Evolutionary conservation across 1,139 yeast species (phyloP), one percentile per base, ranked within the genome.

Genomic region (Candida pseudoviswanathii): DNA sequence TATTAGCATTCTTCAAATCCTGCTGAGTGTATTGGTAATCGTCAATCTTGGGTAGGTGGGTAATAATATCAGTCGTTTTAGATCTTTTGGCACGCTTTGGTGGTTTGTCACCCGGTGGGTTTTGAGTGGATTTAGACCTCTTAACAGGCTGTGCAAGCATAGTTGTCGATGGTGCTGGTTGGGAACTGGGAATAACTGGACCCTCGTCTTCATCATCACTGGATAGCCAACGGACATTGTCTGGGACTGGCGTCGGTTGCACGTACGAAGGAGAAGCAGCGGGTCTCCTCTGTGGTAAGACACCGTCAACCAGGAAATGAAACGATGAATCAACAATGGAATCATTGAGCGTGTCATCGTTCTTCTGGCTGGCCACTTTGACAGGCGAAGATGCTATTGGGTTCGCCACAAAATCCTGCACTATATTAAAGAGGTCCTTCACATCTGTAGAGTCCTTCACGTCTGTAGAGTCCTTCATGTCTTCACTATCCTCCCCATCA

Each of bases 1-100:
- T 77, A 59, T 86, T 86, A 1, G 75, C 84, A 33, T 74, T 77
- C 38, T 73, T 77, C 43, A 82, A 67, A 30, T 71, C 67, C 46
- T 70, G 70, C 7, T 61, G 48, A 2, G 70, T 53, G 40, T 60
- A 65, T 25, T 51, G 43, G 34, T 44, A 51, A 6, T 48, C 51
- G 46, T 46, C 47, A 24, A 49, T 44, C 34, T 43, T 43, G 8
- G 56, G 56, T 34, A 42, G 39, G 11, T 43, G 39, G 2, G 43
- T 21, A 0, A 45, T 30, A n/a, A 36, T 5, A 24, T 45, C 44
- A n/a, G 42, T 48, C 5, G 52, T 41, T 37, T 52, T 53, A 4
- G 53, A 32, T 6, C 49, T 37, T 31, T 48, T 51, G 5, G 44
- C 38, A 26, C 40, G 43, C 6, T 43, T 29, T n/a, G 43, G 33